Base-by-base conservation (phyloP, 495 filamentous ascomycete genomes). In the Lophiotrema nucula region DNA sequence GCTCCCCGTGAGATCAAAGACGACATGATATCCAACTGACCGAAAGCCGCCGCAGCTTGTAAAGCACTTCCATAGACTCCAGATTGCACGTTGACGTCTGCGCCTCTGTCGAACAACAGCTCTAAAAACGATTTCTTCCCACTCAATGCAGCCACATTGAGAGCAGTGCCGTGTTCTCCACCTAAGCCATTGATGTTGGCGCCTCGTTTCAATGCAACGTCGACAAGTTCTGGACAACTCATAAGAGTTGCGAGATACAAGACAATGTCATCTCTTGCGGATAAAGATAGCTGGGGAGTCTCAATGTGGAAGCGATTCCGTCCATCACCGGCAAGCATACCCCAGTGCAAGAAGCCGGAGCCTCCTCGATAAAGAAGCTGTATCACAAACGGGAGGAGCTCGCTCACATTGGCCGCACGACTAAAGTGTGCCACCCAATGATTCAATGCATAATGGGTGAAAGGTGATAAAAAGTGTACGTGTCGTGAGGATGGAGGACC, bases 381-480 rank as follows among this genome's bases (percentile, higher is more conserved):
- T 2, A 35, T 11, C 11, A 13, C 50, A 42, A 53, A 38, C 19
- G 33, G 27, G 2, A 53, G 24, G 15, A 53, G 37, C 3, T 53
- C 19, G 11, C 35, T 3, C 15, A 5, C 15, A 5, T 42, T 8
- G 15, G 23, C 37, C 8, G 27, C 15, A 13, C 38, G 35, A 11
- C 3, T 18, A 12, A 53, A 41, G 31, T 53, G 50, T 28, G 23
- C 50, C n/a, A 38, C n/a, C 50, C 50, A 53, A 25, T 42, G 27
- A 16, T 26, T 13, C 4, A 23, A 6, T 15, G 50, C 16, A 19
- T 53, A 53, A 11, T 10, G 1, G 3, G 38, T 42, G 19, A 53
- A 38, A 13, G 50, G 23, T 18, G n/a, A n/a, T n/a, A n/a, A n/a
- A n/a, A n/a, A n/a, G n/a, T n/a, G n/a, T n/a, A n/a, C n/a, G n/a